A percentile compares a stretch with the other conserved stretches of the same genome.
Evolutionary conservation across 331 rosid species (phyloP).

Genomic region (Cydonia oblonga): DNA sequence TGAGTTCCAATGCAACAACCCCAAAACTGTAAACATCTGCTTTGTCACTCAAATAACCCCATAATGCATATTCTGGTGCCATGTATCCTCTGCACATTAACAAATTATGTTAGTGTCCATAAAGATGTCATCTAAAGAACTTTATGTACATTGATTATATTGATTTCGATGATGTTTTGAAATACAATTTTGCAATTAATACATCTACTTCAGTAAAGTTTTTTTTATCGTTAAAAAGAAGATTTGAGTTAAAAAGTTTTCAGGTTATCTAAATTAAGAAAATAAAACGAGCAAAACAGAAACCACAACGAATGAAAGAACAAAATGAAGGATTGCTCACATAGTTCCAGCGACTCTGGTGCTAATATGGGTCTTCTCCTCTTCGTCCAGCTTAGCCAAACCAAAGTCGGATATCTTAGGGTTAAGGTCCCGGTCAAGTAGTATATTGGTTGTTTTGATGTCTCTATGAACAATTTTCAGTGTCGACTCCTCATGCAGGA

Average conservation of each 20-base stretch:
- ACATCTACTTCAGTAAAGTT: too few species aligned
- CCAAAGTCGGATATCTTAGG: slow-evolving; percentile 17
- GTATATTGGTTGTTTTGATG: slow-evolving; percentile 3
- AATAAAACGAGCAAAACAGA: too few species aligned
- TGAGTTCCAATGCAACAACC: slow-evolving; percentile 25
- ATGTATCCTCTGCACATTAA: slow-evolving; percentile 35
- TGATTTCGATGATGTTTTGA: too few species aligned
- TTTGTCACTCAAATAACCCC: slow-evolving; percentile 24
- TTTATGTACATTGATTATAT: too few species aligned
- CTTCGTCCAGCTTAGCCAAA: slow-evolving; percentile 16
- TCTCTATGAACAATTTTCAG: slow-evolving; percentile 19
- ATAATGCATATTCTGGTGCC: slow-evolving; percentile 31
- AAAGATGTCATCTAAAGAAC: too few species aligned
- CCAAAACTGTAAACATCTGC: slow-evolving; percentile 30
- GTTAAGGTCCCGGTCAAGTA: slow-evolving; percentile 3
- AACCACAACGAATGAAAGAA: too few species aligned
- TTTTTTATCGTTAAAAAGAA: too few species aligned
- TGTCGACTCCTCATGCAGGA: slow-evolving; percentile 5
- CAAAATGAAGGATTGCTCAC: background rate
- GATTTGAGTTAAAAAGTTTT: too few species aligned
- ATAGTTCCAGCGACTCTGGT: slow-evolving; percentile 15
- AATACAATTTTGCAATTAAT: too few species aligned
- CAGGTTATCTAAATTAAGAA: too few species aligned
- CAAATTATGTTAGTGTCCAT: too few species aligned
- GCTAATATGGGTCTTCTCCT: slow-evolving; percentile 6